These are phyloP conservation scores for Lizonia empirigonia DNA, from an alignment of 2,329 filamentous ascomycete genomes.

Conservation along the genomic window DNA sequence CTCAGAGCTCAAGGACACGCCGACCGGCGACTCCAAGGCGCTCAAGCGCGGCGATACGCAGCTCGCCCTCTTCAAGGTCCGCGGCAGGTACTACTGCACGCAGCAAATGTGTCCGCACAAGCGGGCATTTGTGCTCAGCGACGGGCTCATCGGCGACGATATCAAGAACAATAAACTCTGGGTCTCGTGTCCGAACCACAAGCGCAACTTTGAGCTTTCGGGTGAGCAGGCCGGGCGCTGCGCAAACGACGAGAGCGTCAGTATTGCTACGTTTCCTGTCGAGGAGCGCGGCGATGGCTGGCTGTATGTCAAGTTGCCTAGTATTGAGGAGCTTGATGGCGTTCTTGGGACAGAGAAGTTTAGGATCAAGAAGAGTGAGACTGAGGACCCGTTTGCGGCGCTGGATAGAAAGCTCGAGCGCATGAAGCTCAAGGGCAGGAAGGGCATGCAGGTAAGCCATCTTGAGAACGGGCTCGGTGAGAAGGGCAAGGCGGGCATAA, in stretches of 20 bases:
- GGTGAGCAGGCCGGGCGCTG: slow-evolving; percentile 71
- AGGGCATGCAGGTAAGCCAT: slow-evolving; percentile 54
- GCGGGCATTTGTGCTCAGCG: slow-evolving; percentile 84
- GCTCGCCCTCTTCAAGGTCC: slow-evolving; percentile 82
- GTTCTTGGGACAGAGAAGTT: slow-evolving; percentile 79
- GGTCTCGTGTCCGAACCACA: slow-evolving; percentile 87
- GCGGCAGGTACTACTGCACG: slow-evolving; percentile 79
- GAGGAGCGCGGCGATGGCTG: slow-evolving; percentile 77
- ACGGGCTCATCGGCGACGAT: slow-evolving; percentile 79
- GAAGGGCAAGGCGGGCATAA: slow-evolving; percentile 50
- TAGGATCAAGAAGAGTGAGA: slow-evolving; percentile 76
- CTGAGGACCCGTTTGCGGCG: slow-evolving; percentile 59
- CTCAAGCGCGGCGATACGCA: slow-evolving; percentile 89
- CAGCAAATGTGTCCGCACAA: slow-evolving; percentile 97
- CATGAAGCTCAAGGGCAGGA: slow-evolving; percentile 58
- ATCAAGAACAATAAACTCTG: slow-evolving; percentile 68
- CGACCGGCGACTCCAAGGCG: slow-evolving; percentile 75
- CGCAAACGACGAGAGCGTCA: slow-evolving; percentile 73
- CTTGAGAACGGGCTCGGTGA: slow-evolving; percentile 52
- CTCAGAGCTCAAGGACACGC: slow-evolving; percentile 69
- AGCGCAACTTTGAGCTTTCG: slow-evolving; percentile 82
- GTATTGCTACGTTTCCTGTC: slow-evolving; percentile 80
- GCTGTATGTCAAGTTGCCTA: slow-evolving; percentile 81
- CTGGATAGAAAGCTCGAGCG: slow-evolving; percentile 62
- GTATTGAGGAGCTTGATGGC: slow-evolving; percentile 78